Evolutionary conservation across 495 filamentous ascomycete genomes (phyloP).

Genomic region (Chaetomium tenue): DNA sequence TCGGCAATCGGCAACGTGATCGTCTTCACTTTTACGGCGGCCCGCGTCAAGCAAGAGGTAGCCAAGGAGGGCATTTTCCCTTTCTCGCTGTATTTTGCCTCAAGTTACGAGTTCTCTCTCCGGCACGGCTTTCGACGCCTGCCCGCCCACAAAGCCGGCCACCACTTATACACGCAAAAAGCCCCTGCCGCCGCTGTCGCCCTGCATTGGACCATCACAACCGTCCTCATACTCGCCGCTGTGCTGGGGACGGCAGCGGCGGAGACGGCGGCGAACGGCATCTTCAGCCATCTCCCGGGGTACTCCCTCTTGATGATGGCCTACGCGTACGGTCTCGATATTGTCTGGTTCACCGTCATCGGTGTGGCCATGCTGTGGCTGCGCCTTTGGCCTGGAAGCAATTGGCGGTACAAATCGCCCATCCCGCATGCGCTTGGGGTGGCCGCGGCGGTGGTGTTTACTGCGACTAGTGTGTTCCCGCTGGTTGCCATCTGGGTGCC

Average conservation of each 20-base stretch:
- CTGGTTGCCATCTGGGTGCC: slow-evolving; percentile 27
- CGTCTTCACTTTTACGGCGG: slow-evolving; percentile 29
- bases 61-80: slow-evolving; percentile 28
- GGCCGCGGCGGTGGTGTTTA: slow-evolving; percentile 22
- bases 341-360: slow-evolving; percentile 27
- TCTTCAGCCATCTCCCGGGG: slow-evolving; percentile 12
- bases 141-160: slow-evolving; percentile 11
- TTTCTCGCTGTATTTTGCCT: slow-evolving; percentile 22
- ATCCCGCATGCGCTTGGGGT: slow-evolving; percentile 24
- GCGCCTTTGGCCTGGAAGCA: slow-evolving; percentile 25
- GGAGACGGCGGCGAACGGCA: not conserved
- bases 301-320: slow-evolving; percentile 21
- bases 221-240: slow-evolving; percentile 22
- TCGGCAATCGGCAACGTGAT: slow-evolving; percentile 28
- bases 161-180: slow-evolving; percentile 18
- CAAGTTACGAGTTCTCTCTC: slow-evolving; percentile 25
- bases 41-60: slow-evolving; percentile 26
- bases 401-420: slow-evolving; percentile 25
- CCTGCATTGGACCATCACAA: slow-evolving; percentile 27
- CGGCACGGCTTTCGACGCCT: slow-evolving; percentile 26
- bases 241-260: slow-evolving; percentile 15
- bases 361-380: slow-evolving; percentile 24
- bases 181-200: slow-evolving; percentile 25
- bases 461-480: slow-evolving; percentile 18
- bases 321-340: slow-evolving; percentile 25